Conservation (phyloP, 2,329 filamentous ascomycete species). For the Alternaria gansuensis region DNA sequence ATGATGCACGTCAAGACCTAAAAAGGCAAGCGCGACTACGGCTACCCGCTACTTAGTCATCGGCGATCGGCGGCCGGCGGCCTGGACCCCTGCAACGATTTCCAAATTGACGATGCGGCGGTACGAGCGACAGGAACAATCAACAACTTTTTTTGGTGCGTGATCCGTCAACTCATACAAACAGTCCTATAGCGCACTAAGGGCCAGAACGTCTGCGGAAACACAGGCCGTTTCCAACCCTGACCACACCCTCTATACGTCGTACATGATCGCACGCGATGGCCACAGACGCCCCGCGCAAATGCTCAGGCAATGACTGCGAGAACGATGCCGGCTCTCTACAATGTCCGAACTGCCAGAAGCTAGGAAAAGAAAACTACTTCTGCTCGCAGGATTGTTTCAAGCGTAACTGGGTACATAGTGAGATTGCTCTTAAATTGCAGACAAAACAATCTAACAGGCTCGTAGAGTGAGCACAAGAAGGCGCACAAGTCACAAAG, state of each 20-base stretch:
- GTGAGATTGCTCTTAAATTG: slow-evolving; percentile 24
- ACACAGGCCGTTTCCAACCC: neutral
- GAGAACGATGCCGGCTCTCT: slow-evolving; percentile 83
- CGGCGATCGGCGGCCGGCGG: slow-evolving; percentile 28
- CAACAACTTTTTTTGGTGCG: slow-evolving; percentile 30
- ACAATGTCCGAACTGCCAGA: slow-evolving; percentile 95
- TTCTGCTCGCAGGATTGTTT: slow-evolving; percentile 99
- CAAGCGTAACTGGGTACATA: slow-evolving; percentile 92
- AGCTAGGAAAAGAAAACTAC: slow-evolving; percentile 87
- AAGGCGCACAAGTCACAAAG: slow-evolving; percentile 81
- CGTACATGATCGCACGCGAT: slow-evolving; percentile 30
- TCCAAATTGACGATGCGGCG: slow-evolving; percentile 26
- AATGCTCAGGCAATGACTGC: slow-evolving; percentile 85
- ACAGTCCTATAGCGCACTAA: slow-evolving; percentile 1
- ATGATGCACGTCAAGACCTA: slow-evolving; percentile 30
- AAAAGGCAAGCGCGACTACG: slow-evolving; percentile 28
- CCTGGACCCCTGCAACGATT: slow-evolving; percentile 29
- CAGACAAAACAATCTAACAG: slow-evolving; percentile 34
- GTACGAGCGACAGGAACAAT: slow-evolving; percentile 15
- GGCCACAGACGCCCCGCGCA: slow-evolving; percentile 63
- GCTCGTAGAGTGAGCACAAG: slow-evolving; percentile 79
- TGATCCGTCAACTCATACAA: slow-evolving; percentile 23
- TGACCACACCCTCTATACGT: slow-evolving; percentile 1
- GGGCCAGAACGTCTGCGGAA: neutral
- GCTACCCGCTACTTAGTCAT: slow-evolving; percentile 31